Conservation (phyloP, 805 yeast genomes). For the Komagataella mondaviorum region DNA sequence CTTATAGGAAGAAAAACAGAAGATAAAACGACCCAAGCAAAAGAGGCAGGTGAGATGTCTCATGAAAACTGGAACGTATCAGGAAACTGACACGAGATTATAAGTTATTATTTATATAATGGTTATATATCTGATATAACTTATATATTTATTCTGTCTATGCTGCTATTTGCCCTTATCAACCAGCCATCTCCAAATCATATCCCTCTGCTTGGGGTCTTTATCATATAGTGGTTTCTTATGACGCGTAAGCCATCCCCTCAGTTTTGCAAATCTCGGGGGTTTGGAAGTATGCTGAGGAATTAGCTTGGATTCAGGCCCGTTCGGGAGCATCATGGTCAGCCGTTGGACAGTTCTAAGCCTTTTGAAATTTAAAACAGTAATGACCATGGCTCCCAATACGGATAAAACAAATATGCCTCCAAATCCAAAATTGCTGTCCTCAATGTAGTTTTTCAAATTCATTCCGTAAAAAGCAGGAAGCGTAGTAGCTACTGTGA, state of each 20-base stretch:
- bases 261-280: neutral
- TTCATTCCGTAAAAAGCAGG: slow-evolving; percentile 92
- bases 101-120: slow-evolving; percentile 1
- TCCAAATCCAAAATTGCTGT: slow-evolving; percentile 48
- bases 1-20: neutral
- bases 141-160: neutral
- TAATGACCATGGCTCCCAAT: slow-evolving; percentile 38
- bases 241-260: neutral
- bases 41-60: neutral
- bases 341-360: slow-evolving; percentile 50
- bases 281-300: neutral
- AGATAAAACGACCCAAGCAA: neutral
- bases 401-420: slow-evolving; percentile 39
- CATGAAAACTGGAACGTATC: neutral
- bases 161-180: slow-evolving; percentile 23
- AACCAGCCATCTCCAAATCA: slow-evolving; percentile 43
- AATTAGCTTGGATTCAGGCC: neutral
- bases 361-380: slow-evolving; percentile 40
- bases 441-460: slow-evolving; percentile 65
- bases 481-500: slow-evolving; percentile 70
- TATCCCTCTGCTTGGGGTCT: slow-evolving; percentile 24
- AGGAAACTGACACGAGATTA: neutral
- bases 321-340: slow-evolving; percentile 36
- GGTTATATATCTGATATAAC: neutral
- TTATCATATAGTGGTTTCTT: slow-evolving; percentile 6